phyloP scores from a whole-genome alignment of 805 yeast genomes.

The Saccharomycopsis sp. region DNA sequence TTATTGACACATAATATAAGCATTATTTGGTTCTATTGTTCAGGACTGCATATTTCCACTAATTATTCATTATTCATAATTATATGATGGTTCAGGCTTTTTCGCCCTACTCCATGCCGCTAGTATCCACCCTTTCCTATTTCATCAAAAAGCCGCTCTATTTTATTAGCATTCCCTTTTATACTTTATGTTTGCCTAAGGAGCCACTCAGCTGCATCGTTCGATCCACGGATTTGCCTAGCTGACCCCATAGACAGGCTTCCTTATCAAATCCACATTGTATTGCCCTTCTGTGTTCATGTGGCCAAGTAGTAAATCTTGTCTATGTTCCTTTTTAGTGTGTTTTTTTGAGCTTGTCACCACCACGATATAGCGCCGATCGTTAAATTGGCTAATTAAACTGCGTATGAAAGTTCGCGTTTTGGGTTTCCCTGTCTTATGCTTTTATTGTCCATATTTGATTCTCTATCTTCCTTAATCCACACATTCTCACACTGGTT shows the following conservation, averaged over 20 bases:
- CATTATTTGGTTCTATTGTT: not conserved
- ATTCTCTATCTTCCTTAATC: not conserved
- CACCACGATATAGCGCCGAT: not conserved
- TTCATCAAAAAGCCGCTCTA: not conserved
- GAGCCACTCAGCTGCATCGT: not conserved
- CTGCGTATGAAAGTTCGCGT: not conserved
- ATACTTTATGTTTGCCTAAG: not conserved
- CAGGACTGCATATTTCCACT: not conserved
- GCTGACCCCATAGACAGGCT: not conserved
- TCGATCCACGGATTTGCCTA: not conserved
- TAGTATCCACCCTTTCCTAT: too few species aligned
- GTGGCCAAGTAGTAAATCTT: not conserved
- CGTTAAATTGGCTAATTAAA: not conserved
- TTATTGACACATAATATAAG: not conserved
- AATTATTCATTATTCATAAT: not conserved
- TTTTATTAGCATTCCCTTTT: not conserved
- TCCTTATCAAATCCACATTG: not conserved
- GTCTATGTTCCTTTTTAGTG: not conserved
- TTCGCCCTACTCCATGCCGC: too few species aligned
- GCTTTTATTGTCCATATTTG: not conserved
- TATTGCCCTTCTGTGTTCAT: not conserved
- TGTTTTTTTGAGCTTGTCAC: not conserved
- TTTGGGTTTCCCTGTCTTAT: not conserved
- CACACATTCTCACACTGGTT: not conserved
- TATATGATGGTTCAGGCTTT: too few species aligned